A percentile compares a stretch with the other conserved stretches of the same genome.
phyloP scores from a whole-genome alignment of 2,329 filamentous ascomycete species.

The Colletotrichum agaves region DNA sequence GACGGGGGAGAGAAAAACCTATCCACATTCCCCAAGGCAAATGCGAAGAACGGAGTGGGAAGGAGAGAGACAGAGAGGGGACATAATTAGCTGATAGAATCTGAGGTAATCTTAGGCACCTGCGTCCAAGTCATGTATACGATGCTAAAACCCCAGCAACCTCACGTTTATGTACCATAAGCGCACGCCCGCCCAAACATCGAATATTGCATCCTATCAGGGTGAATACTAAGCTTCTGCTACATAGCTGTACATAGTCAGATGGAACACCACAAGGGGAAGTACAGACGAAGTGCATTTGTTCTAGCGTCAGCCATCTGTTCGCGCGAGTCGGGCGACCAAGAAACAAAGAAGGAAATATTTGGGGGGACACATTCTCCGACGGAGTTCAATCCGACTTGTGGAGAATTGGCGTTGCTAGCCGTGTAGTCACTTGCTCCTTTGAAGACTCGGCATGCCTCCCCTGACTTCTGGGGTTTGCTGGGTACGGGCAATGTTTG shows the following conservation, averaged over 20 bases:
- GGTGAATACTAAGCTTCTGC: not conserved
- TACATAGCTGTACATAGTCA: not conserved
- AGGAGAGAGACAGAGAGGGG: not conserved
- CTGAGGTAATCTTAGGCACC: constrained; percentile 24
- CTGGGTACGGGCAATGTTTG: constrained; percentile 2
- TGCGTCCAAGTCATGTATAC: not conserved
- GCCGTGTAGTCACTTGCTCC: constrained; percentile 7
- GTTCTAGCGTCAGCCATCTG: too few species aligned
- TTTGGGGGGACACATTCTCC: not conserved
- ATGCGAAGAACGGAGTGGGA: not conserved
- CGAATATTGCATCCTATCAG: constrained; percentile 4
- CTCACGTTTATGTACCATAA: not conserved
- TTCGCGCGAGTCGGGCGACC: too few species aligned
- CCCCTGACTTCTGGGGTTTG: not conserved
- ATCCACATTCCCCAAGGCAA: not conserved
- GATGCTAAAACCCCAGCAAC: constrained; percentile 1
- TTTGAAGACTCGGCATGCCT: not conserved
- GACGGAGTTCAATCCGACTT: constrained; percentile 5
- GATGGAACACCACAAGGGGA: not conserved
- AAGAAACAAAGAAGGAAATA: not conserved
- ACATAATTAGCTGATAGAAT: constrained; percentile 5
- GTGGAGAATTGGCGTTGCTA: constrained; percentile 2
- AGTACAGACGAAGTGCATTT: not conserved
- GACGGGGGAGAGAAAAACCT: not conserved
- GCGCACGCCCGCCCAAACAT: not conserved